Conservation (phyloP, 164 flowering plant species). For the Berberis thunbergii region DNA sequence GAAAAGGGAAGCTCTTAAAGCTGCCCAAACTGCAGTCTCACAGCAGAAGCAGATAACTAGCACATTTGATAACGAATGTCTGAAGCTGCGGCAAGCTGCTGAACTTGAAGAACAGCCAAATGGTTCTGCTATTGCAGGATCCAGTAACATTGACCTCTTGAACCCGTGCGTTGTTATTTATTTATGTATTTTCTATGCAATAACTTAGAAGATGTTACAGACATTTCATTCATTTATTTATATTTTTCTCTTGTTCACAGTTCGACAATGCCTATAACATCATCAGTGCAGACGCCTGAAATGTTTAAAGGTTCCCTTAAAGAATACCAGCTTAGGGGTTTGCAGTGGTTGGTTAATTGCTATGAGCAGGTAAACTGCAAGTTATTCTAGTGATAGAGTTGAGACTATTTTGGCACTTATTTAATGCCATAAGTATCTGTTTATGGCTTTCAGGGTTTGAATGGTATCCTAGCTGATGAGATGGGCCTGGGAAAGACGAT, state of each 20-base stretch:
- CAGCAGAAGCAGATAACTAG: conserved; percentile 84
- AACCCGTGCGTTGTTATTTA: conserved; percentile 57
- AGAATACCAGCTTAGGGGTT: conserved; percentile 93
- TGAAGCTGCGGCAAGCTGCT: conserved; percentile 57
- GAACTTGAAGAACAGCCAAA: conserved; percentile 37
- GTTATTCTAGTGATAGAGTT: conserved; percentile 3
- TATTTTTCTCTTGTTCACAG: conserved; percentile 21
- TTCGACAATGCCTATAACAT: conserved; percentile 92
- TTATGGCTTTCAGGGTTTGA: conserved; percentile 60
- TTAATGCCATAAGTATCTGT: conserved; percentile 7
- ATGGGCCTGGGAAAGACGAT: conserved; percentile 99
- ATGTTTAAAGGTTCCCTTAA: conserved; percentile 90
- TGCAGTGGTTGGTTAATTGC: conserved; percentile 99
- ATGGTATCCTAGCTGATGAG: conserved; percentile 99
- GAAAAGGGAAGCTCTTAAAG: conserved; percentile 73
- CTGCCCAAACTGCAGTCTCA: conserved; percentile 92
- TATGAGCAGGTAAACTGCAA: conserved; percentile 74
- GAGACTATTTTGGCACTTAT: background rate
- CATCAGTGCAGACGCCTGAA: conserved; percentile 87
- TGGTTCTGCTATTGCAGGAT: conserved; percentile 57
- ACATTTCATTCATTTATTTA: too few species aligned
- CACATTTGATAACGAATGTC: conserved; percentile 85
- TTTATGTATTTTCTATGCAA: conserved; percentile 6
- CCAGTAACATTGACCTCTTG: conserved; percentile 77
- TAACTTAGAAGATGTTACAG: background rate